Evolutionary conservation across 352 stramenopile species (phyloP).

Genomic region (Thraustochytrium sp.): DNA sequence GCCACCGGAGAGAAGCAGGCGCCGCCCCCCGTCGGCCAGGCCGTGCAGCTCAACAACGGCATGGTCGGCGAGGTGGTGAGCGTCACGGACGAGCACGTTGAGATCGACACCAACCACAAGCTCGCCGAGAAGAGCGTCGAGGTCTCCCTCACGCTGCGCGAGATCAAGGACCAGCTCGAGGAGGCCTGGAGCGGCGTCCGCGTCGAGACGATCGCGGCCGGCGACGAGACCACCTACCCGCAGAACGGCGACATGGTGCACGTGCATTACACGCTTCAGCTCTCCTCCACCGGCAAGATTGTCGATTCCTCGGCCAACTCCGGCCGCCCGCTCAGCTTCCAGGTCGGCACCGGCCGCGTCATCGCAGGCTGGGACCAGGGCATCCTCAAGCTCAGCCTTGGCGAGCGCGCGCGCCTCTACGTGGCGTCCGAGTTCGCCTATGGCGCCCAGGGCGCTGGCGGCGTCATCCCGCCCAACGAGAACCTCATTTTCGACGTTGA

Average conservation of each 20-base stretch:
- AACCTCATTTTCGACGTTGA: constrained; percentile 86
- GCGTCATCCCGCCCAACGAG: constrained; percentile 74
- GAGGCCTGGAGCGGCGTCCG: background rate
- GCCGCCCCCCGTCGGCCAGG: background rate
- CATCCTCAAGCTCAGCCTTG: constrained; percentile 76
- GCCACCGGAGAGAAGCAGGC: background rate
- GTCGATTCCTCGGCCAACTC: constrained; percentile 44
- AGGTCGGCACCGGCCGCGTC: constrained; percentile 57
- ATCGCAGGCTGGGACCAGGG: constrained; percentile 82
- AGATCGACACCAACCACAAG: constrained; percentile 41
- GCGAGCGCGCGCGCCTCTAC: constrained; percentile 69
- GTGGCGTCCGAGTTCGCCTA: constrained; percentile 80
- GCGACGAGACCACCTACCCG: constrained; percentile 27
- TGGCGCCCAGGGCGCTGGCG: constrained; percentile 66
- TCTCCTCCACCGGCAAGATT: constrained; percentile 45
- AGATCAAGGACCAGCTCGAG: background rate
- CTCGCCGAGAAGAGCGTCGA: constrained; percentile 15
- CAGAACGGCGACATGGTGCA: constrained; percentile 23
- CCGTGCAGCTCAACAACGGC: background rate
- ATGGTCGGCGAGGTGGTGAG: background rate
- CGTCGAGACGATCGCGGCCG: background rate
- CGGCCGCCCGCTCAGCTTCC: constrained; percentile 43
- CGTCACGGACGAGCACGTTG: background rate
- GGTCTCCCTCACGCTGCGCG: background rate
- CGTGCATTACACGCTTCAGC: constrained; percentile 47